phyloP scores from a whole-genome alignment of 805 yeast species.

The Yarrowia divulgata region DNA sequence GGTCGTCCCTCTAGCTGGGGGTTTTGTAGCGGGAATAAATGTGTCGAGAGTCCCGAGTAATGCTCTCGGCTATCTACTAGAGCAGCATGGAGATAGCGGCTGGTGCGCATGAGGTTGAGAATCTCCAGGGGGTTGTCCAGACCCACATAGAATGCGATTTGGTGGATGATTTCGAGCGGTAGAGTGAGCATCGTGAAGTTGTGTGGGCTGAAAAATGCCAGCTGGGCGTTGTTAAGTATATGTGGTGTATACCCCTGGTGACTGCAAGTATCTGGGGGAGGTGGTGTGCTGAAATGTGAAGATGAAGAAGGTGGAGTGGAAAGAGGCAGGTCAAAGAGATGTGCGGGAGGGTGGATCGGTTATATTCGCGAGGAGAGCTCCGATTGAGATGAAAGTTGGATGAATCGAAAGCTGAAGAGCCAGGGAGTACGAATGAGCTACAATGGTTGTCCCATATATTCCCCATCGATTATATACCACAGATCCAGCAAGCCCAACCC shows the following conservation, averaged over 20 bases:
- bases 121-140: background rate
- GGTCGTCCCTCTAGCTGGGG: conserved; percentile 22
- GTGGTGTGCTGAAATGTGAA: background rate
- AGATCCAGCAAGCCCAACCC: no score
- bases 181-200: background rate
- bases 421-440: background rate
- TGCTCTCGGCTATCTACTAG: conserved; percentile 14
- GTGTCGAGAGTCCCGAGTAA: conserved; percentile 15
- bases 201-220: background rate
- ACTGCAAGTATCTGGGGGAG: background rate
- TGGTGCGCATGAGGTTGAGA: conserved; percentile 15
- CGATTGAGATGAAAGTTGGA: background rate
- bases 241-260: background rate
- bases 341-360: background rate
- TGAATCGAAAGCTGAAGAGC: background rate
- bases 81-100: conserved; percentile 10
- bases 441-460: no score
- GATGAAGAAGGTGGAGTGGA: conserved; percentile 10
- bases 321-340: background rate
- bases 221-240: conserved; percentile 1
- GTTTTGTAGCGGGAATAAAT: conserved; percentile 15
- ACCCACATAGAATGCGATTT: conserved; percentile 5
- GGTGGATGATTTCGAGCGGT: conserved; percentile 26
- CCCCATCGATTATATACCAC: background rate
- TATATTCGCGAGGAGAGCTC: background rate